Evolutionary conservation across 495 filamentous ascomycete genomes (phyloP).

Genomic region (Penicillium silybi): DNA sequence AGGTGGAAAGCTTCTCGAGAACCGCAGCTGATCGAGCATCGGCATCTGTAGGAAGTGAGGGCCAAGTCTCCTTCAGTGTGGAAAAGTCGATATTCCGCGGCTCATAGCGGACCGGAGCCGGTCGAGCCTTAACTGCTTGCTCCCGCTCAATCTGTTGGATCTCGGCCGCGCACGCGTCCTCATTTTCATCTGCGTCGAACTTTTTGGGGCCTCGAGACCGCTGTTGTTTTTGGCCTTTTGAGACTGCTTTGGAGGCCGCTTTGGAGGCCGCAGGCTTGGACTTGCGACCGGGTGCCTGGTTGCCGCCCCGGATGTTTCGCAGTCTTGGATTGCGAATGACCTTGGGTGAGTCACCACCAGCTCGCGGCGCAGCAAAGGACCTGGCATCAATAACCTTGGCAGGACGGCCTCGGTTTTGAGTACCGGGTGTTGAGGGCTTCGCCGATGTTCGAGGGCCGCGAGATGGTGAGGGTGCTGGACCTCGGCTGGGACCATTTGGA

Average conservation of each 20-base stretch:
- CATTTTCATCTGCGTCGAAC: constrained; percentile 21
- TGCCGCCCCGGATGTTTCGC: constrained; percentile 19
- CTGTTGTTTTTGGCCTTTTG: not conserved
- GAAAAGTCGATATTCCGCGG: constrained; percentile 28
- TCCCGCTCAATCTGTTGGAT: constrained; percentile 34
- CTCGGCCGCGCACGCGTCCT: constrained; percentile 16
- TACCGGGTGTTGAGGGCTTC: constrained; percentile 18
- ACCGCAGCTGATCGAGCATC: constrained; percentile 30
- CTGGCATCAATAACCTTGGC: constrained; percentile 39
- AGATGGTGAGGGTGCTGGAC: constrained; percentile 1
- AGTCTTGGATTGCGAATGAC: constrained; percentile 32
- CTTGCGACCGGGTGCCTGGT: constrained; percentile 17
- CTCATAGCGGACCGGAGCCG: constrained; percentile 32
- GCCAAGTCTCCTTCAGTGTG: constrained; percentile 40
- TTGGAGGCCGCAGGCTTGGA: constrained; percentile 9
- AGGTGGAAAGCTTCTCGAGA: constrained; percentile 32
- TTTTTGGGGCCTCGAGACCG: constrained; percentile 8
- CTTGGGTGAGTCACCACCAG: constrained; percentile 26
- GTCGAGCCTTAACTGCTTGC: constrained; percentile 26
- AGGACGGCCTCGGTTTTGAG: constrained; percentile 22
- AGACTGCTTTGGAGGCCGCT: constrained; percentile 7
- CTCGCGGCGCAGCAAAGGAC: constrained; percentile 33
- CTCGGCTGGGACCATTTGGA: not conserved
- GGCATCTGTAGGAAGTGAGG: constrained; percentile 33
- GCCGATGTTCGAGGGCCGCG: constrained; percentile 15